Base-by-base conservation (phyloP, 768 basidiomycete genomes). In the Pleurotus salmoneostramineus region DNA sequence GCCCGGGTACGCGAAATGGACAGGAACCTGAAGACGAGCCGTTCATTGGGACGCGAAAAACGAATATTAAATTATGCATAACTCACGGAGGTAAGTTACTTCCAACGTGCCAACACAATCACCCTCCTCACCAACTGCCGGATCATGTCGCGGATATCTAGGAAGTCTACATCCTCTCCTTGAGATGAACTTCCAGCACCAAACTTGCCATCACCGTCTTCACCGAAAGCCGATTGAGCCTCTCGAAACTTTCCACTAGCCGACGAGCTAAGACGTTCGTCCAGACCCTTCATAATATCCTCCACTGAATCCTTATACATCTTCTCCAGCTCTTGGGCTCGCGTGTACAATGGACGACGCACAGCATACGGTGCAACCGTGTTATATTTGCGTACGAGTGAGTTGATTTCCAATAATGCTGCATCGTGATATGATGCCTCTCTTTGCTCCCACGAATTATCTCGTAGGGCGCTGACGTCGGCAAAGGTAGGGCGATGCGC, bases 301-400 rank as follows among this genome's bases (percentile, higher is more conserved):
- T 80, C 78, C 4, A 69, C 83, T 42, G 77, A 76, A 5, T 77
- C 79, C 33, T 75, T 67, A 63, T 81, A 89, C 45, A 79, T 66
- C 61, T 70, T 76, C 58, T 76, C 76, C 8, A 93, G 73, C 72
- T 93, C 92, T 15, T 67, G 71, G 6, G 75, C 74, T 21, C 82
- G 78, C 21, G 75, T 70, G 59, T 89, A 78, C 59, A 86, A 83
- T 3, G 82, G 74, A 48, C 88, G 73, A 15, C 91, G 79, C n/a
- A 89, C 91, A 4, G 84, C 75, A 64, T 89, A 89, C 1, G 91
- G 92, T 10, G 92, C 93, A 45, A 89, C 68, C 5, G 81, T 85
- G 66, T 95, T 94, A 72, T 91, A 89, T 71, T 87, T 85, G 50
- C 91, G 78, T 31, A 93, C 85, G 4, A 88, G 76, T 3, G 83